Base-by-base conservation (phyloP, 2,329 filamentous ascomycete species). In the Epicoccum nigrum region DNA sequence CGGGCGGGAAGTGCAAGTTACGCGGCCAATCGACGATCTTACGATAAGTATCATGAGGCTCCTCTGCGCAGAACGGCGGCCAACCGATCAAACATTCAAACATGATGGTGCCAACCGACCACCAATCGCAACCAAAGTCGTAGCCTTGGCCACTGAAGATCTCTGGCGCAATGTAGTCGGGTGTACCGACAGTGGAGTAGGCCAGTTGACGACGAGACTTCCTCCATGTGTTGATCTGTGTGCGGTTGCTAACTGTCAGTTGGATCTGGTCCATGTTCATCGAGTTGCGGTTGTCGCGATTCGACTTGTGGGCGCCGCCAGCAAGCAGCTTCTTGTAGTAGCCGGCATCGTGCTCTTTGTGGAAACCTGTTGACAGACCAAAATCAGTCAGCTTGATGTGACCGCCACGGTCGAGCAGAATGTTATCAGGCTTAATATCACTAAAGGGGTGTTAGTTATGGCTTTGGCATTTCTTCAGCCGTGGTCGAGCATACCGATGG, bases 1-100 rank as follows among this genome's bases (percentile, higher is more conserved):
- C 94, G 54, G 96, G 92, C 0, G 94, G 94, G 81, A 99, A 97
- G 76, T 96, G 96, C 39, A 99, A 79, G 53, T 93, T 92, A 69
- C 96, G 88, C 49, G 90, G 87, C 94, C 94, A 99, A 78, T 97
- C 96, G 66, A 99, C 92, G 74, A 99, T 99, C 83, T 99, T 99
- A 62, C 93, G 88, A 77, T 99, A 99, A 1, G 94, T 97, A 74
- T 97, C 94, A 70, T 96, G 93, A 54, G 92, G 90, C 72, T 97
- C 93, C 74, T 99, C 94, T 16, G 94, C 93, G 74, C 94, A 99
- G 83, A 99, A 99, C 23, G 94, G 94, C 47, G 94, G 94, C 94
- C 94, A 99, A 66, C 94, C 94, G 55, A 99, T 92, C 62, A 99
- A 82, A 75, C 94, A 99, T 76, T 99, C 94, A 68, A 97, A 99